Evolutionary conservation across 306 rosid genomes (phyloP).

Genomic region (Corylus avellana): DNA sequence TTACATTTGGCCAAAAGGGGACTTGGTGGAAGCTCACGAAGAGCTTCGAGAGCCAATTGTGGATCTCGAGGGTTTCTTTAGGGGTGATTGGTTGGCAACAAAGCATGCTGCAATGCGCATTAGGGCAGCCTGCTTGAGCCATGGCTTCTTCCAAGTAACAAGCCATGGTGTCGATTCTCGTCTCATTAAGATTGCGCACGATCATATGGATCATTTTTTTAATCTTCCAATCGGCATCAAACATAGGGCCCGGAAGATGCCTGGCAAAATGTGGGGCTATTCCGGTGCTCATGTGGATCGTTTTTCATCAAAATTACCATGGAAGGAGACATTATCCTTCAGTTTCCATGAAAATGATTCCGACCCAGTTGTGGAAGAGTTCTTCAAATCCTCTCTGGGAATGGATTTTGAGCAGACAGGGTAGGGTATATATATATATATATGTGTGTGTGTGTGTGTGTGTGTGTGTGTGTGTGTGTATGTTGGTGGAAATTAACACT

Average conservation of each 20-base stretch:
- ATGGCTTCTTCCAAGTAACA: constrained; percentile 76
- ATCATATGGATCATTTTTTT: constrained; percentile 49
- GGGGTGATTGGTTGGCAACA: constrained; percentile 47
- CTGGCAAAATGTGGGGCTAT: constrained; percentile 52
- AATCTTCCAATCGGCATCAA: constrained; percentile 50
- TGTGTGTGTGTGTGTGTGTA: too few species aligned
- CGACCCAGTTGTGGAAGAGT: constrained; percentile 38
- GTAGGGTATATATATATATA: constrained; percentile 29
- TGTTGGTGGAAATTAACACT: neutral
- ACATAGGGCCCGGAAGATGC: constrained; percentile 21
- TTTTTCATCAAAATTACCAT: constrained; percentile 63
- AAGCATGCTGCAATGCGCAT: constrained; percentile 39
- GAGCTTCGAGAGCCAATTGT: constrained; percentile 53
- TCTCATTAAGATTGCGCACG: constrained; percentile 42
- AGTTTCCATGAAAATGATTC: constrained; percentile 30
- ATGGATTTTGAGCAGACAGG: constrained; percentile 51
- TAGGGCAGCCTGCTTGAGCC: constrained; percentile 47
- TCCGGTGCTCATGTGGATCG: constrained; percentile 77
- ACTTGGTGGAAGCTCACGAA: constrained; percentile 37
- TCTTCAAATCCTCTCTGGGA: constrained; percentile 52
- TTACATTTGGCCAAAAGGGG: constrained; percentile 62
- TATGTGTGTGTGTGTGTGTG: neutral
- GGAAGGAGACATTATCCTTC: constrained; percentile 87
- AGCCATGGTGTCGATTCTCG: constrained; percentile 60
- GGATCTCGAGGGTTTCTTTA: constrained; percentile 58